Evolutionary conservation across 352 stramenopile species (phyloP), one percentile per base, ranked within the genome.

Genomic region (Phytophthora podocarpi): DNA sequence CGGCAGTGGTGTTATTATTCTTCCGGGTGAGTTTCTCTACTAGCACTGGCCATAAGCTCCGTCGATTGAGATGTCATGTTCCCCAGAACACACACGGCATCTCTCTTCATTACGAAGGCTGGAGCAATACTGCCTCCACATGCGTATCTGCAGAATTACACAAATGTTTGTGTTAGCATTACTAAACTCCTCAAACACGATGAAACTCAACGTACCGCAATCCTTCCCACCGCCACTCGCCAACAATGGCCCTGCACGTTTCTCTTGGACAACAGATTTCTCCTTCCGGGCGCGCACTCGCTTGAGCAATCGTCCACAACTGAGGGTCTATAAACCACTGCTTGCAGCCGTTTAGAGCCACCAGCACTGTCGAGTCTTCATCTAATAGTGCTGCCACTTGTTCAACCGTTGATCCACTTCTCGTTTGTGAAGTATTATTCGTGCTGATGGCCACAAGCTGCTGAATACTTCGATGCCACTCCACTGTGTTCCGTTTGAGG

Each of bases 271-370:
- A 89, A 23, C 51, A 53, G 43, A 89, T 73, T 37, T 50, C 20
- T 6, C 79, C 79, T 11, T 69, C 57, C 12, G 55, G 30, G 9
- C 40, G 35, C 26, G 51, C 26, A 21, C 21, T 35, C 3, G 71
- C 53, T 41, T 71, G 46, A 11, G 69, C 62, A 18, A 83, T 41
- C 28, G 78, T 70, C 79, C 79, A 89, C 21, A 51, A 6, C 46
- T 80, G 74, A 18, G 79, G 76, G 27, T 89, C 79, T 12, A 89
- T 53, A 49, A 76, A 80, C 69, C 76, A 84, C 54, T 81, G 59
- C 0, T 70, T 58, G 36, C 74, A 85, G 27, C 41, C 42, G 21
- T 63, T 64, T 47, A 74, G 34, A 7, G 41, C 55, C 5, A 51
- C 13, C 31, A 82, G 41, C 18, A 68, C 53, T 3, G 59, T 64